phyloP scores from a whole-genome alignment of 2,329 filamentous ascomycete genomes.

The Fusarium sp. region DNA sequence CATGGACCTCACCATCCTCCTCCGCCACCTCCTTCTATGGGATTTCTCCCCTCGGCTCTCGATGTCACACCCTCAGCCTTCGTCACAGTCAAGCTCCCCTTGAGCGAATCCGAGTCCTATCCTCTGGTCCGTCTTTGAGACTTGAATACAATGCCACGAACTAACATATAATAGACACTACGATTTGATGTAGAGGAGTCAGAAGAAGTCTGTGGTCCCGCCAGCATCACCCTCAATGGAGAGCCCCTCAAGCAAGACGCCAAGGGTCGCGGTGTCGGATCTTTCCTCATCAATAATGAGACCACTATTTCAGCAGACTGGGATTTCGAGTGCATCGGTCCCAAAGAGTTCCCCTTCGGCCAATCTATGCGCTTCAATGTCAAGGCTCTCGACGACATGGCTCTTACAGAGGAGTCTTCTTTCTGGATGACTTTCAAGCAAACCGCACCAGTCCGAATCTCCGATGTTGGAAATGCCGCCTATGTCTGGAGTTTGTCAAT shows the following conservation, averaged over 20 bases:
- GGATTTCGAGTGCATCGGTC: slow-evolving; percentile 56
- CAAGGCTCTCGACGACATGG: slow-evolving; percentile 52
- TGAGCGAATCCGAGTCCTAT: slow-evolving; percentile 17
- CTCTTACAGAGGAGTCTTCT: slow-evolving; percentile 48
- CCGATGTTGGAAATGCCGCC: slow-evolving; percentile 53
- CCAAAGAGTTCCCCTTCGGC: slow-evolving; percentile 51
- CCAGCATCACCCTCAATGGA: slow-evolving; percentile 59
- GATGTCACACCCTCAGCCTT: slow-evolving; percentile 33
- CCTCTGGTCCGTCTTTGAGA: slow-evolving; percentile 36
- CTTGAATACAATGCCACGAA: not conserved
- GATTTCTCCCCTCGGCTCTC: slow-evolving; percentile 26
- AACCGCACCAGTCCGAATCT: slow-evolving; percentile 52
- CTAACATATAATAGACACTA: slow-evolving; percentile 46
- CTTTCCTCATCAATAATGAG: slow-evolving; percentile 51
- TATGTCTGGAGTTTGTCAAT: slow-evolving; percentile 37
- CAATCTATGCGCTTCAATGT: slow-evolving; percentile 58
- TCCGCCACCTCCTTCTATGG: slow-evolving; percentile 24
- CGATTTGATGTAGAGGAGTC: slow-evolving; percentile 58
- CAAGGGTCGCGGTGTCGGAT: slow-evolving; percentile 53
- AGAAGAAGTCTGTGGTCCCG: slow-evolving; percentile 55
- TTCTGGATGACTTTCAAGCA: slow-evolving; percentile 60
- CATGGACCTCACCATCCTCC: slow-evolving; percentile 32
- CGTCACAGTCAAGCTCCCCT: slow-evolving; percentile 35
- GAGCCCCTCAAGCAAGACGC: slow-evolving; percentile 52
- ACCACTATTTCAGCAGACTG: slow-evolving; percentile 55